A percentile compares a stretch with the other conserved stretches of the same genome.
phyloP scores from a whole-genome alignment of 2,329 filamentous ascomycete species.

The Ceratocystis huliohia region DNA sequence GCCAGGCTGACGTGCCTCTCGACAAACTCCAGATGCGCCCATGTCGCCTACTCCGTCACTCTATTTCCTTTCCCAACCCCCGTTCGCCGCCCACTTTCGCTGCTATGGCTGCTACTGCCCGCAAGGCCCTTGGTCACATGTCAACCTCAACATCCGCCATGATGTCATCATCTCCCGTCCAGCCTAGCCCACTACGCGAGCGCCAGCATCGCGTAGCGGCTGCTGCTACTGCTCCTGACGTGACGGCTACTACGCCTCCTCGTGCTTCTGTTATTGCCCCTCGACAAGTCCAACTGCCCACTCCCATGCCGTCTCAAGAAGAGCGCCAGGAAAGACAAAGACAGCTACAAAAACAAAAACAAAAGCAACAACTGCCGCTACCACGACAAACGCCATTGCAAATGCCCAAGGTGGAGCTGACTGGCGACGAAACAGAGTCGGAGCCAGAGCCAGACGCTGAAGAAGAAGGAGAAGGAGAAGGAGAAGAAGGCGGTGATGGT shows the following conservation, averaged over 20 bases:
- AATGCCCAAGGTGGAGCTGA: background rate
- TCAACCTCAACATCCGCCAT: background rate
- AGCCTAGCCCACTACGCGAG: constrained; percentile 10
- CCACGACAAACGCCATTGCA: background rate
- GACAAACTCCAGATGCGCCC: constrained; percentile 41
- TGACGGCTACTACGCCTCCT: background rate
- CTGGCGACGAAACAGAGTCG: constrained; percentile 23
- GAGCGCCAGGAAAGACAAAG: background rate
- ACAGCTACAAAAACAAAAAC: background rate
- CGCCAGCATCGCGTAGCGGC: background rate
- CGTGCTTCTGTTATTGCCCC: background rate
- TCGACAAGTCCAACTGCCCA: constrained; percentile 6
- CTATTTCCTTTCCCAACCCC: constrained; percentile 54
- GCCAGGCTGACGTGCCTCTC: constrained; percentile 55
- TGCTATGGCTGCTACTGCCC: background rate
- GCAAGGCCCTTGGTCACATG: background rate
- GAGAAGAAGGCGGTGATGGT: background rate
- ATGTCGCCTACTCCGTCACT: constrained; percentile 46
- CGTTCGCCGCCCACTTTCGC: constrained; percentile 35
- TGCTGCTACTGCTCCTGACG: background rate
- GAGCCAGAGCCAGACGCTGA: constrained; percentile 22
- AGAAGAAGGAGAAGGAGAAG: background rate
- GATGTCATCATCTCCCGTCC: constrained; percentile 15
- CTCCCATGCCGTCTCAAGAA: constrained; percentile 11
- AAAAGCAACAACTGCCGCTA: background rate